Conservation (phyloP, 176 grass and related monocot genomes). For the Juncus inflexus region DNA sequence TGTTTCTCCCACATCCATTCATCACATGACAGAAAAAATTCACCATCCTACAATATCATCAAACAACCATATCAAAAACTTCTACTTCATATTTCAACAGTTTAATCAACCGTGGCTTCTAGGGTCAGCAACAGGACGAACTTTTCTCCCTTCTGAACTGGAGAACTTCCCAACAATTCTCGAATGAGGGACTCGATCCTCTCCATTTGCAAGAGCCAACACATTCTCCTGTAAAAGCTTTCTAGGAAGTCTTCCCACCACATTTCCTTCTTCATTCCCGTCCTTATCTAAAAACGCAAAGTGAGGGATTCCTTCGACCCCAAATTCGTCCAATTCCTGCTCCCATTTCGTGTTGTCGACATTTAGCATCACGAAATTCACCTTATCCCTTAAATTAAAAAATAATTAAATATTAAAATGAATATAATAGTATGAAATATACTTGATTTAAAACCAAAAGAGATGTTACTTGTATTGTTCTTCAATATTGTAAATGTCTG, state of each 20-base stretch:
- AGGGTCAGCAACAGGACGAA: slow-evolving; percentile 83
- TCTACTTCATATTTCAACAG: no score
- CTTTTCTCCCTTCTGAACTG: slow-evolving; percentile 64
- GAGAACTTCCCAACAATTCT: slow-evolving; percentile 70
- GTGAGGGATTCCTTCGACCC: slow-evolving; percentile 92
- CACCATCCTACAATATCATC: no score
- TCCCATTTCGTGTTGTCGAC: slow-evolving; percentile 99
- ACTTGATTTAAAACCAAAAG: not conserved
- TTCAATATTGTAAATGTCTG: slow-evolving; percentile 73
- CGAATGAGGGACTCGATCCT: slow-evolving; percentile 64
- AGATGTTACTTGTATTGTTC: slow-evolving; percentile 65
- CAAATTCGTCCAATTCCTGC: slow-evolving; percentile 95
- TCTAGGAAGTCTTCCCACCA: slow-evolving; percentile 75
- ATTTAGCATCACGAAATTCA: slow-evolving; percentile 98
- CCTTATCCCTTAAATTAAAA: slow-evolving; percentile 39
- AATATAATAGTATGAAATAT: not conserved
- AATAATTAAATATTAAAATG: not conserved
- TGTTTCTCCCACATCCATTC: no score
- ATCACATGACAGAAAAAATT: no score
- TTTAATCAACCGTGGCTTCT: slow-evolving; percentile 68
- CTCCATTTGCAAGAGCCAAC: slow-evolving; percentile 70
- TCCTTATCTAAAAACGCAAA: slow-evolving; percentile 90
- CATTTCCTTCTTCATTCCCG: slow-evolving; percentile 92
- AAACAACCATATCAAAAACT: no score
- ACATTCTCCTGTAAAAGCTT: slow-evolving; percentile 90